These are phyloP conservation scores for Fusarium mangiferae DNA, from an alignment of 2,329 filamentous ascomycete species.

Conservation along the genomic window DNA sequence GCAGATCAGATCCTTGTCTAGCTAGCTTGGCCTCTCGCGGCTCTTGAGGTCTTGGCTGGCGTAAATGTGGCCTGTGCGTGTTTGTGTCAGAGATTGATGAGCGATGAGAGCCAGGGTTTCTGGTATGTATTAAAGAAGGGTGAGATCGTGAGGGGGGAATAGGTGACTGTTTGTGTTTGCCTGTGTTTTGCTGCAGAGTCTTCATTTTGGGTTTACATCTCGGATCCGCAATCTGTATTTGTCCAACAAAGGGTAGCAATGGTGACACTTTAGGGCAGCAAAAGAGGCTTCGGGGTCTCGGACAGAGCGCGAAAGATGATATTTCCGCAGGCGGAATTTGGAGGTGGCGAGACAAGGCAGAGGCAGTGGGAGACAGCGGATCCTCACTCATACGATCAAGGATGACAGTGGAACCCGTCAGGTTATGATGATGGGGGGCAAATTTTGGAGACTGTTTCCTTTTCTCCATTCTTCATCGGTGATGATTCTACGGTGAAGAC, in stretches of 20 bases:
- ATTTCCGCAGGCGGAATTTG: conserved; percentile 23
- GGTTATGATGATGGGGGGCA: conserved; percentile 26
- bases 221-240: conserved; percentile 14
- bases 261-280: not conserved
- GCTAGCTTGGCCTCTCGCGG: conserved; percentile 29
- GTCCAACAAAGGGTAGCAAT: not conserved
- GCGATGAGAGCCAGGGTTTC: conserved; percentile 4
- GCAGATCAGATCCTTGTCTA: conserved; percentile 35
- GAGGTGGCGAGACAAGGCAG: conserved; percentile 14
- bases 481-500: not conserved
- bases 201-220: not conserved
- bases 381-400: conserved; percentile 30
- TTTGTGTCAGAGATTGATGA: conserved; percentile 12
- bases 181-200: not conserved
- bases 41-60: conserved; percentile 39
- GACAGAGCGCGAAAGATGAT: not conserved
- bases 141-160: not conserved
- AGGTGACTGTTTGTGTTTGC: not conserved
- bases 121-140: conserved; percentile 15
- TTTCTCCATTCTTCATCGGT: not conserved
- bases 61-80: conserved; percentile 24
- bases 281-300: not conserved
- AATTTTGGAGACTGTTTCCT: not conserved
- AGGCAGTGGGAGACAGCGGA: conserved; percentile 1
- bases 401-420: conserved; percentile 20